Evolutionary conservation across 306 rosid genomes (phyloP).

Genomic region (Coriaria nepalensis): DNA sequence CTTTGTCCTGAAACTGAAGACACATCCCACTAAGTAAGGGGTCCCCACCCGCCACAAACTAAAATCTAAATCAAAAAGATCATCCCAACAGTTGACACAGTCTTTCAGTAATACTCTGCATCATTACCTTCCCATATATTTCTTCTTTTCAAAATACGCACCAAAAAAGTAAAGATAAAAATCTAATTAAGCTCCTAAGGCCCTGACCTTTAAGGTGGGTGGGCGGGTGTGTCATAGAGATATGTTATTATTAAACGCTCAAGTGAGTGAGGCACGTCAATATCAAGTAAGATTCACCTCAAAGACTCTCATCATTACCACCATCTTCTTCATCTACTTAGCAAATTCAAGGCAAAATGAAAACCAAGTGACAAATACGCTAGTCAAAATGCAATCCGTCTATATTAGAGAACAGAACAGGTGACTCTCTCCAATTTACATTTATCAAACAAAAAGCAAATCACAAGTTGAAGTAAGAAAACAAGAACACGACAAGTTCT

Average conservation of each 20-base stretch:
- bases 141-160: not conserved
- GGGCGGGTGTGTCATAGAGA: too few relatives aligned
- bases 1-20: not conserved
- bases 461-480: slow-evolving; percentile 1
- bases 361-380: not conserved
- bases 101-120: not conserved
- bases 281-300: too few relatives aligned
- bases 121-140: slow-evolving; percentile 18
- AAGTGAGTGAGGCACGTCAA: too few relatives aligned
- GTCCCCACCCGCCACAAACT: slow-evolving; percentile 8
- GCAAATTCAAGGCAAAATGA: too few relatives aligned
- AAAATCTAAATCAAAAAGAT: too few relatives aligned
- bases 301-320: too few relatives aligned
- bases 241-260: too few relatives aligned
- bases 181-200: too few relatives aligned
- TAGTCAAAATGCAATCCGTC: not conserved
- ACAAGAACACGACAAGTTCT: slow-evolving; percentile 12
- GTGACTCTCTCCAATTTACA: slow-evolving; percentile 14
- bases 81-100: too few relatives aligned
- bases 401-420: not conserved
- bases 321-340: too few relatives aligned
- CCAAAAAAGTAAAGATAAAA: too few relatives aligned
- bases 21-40: not conserved
- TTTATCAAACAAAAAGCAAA: slow-evolving; percentile 11
- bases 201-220: too few relatives aligned